Evolutionary conservation across 441 rosid species (phyloP), one percentile per base, ranked within the genome.

Genomic region (Erysimum pusillum): DNA sequence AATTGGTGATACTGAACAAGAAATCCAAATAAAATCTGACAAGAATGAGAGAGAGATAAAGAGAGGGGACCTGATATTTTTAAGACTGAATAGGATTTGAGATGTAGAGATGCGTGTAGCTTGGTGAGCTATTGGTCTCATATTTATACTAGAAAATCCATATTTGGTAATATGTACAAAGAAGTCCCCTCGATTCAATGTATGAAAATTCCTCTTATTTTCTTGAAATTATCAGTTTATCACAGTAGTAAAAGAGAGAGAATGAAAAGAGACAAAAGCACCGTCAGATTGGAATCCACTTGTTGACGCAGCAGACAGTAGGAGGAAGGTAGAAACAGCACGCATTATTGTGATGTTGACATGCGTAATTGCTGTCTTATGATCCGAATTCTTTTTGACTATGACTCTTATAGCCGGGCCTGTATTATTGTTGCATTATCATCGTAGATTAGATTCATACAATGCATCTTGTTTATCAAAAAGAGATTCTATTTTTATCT

Each of bases 311-410:
- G 58, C n/a, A 65, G 78, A 48, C 61, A 17, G 44, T 61, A 58
- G 42, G 67, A 17, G 48, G 52, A 74, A 58, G 42, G 36, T 57
- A 17, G 64, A 2, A 20, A 54, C 32, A 45, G 6, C 42, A 59
- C 41, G 57, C 75, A 68, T 68, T 52, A 76, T 60, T 76, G 79
- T 76, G 79, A 69, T 63, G 57, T 69, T 76, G 79, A 76, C 69
- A 61, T 68, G 62, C 49, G 52, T 57, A 7, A 57, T 74, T 46
- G 35, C 25, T 58, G 60, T 58, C 67, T 15, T 45, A 44, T 57
- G 7, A 45, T 65, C 20, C 6, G 7, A 34, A 1, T 38, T 42
- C 28, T 17, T 18, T 36, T 51, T 49, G 54, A 46, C 52, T 46
- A 46, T 46, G 52, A 18, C 54, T 49, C 12, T 49, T 49, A 49